Conservation (phyloP, 257 asterid genomes). For the Solanum appendiculatum region DNA sequence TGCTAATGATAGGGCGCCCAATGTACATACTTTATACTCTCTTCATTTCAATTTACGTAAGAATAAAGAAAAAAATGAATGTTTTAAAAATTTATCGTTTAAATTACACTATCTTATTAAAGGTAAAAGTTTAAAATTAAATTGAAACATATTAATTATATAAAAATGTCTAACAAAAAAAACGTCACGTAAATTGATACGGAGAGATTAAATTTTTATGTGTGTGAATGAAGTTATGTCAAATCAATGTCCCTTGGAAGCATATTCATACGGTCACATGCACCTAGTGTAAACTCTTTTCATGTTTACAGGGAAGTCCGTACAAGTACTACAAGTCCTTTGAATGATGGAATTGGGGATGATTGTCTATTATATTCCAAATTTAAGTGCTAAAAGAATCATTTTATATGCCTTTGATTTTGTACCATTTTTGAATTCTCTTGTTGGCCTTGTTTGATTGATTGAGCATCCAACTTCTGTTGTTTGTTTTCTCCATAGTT, state of each 20-base stretch:
- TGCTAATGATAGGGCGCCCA: neutral
- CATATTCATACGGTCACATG: neutral
- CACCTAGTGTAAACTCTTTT: neutral
- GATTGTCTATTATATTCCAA: neutral
- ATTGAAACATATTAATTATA: too few species aligned
- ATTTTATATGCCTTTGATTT: neutral
- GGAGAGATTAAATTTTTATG: neutral
- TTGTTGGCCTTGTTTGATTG: neutral
- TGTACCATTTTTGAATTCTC: neutral
- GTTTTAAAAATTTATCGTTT: too few species aligned
- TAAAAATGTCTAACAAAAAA: neutral
- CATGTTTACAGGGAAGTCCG: neutral
- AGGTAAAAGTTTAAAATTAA: too few species aligned
- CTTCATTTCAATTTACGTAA: neutral
- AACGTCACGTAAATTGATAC: neutral
- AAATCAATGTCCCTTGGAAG: neutral
- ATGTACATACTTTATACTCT: neutral
- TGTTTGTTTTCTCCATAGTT: neutral
- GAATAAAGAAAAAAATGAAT: too few species aligned
- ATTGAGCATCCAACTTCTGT: neutral
- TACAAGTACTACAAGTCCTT: neutral
- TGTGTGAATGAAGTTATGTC: neutral
- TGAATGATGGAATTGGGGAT: neutral
- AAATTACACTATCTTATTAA: too few species aligned
- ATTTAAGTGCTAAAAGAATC: neutral